Conservation (phyloP, 2,329 filamentous ascomycete species). For the Leptographium flavum region DNA sequence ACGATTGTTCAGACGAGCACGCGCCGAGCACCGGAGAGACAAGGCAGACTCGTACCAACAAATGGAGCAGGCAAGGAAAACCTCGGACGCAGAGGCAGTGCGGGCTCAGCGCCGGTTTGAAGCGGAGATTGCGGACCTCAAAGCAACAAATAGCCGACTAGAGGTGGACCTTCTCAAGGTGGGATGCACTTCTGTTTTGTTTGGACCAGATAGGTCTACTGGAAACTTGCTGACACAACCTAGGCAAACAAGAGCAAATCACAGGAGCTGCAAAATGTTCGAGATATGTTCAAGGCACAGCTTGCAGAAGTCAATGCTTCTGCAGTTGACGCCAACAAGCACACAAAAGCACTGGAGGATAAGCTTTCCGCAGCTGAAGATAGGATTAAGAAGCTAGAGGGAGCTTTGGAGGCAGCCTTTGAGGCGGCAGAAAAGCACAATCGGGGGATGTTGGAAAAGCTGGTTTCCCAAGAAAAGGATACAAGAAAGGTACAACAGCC, state of each 20-base stretch:
- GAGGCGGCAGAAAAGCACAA: constrained; percentile 13
- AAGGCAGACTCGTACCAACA: constrained; percentile 8
- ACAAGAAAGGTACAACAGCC: constrained; percentile 14
- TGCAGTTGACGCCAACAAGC: constrained; percentile 10
- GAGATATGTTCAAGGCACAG: constrained; percentile 32
- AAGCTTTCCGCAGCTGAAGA: constrained; percentile 14
- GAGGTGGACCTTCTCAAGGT: constrained; percentile 50
- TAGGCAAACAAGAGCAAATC: constrained; percentile 45
- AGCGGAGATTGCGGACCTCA: constrained; percentile 48
- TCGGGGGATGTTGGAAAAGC: constrained; percentile 17
- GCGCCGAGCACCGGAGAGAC: constrained; percentile 14
- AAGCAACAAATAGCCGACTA: constrained; percentile 43
- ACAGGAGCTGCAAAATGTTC: constrained; percentile 43
- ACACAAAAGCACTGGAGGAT: constrained; percentile 16
- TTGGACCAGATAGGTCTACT: background rate
- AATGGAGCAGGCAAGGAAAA: constrained; percentile 29
- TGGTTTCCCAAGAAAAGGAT: constrained; percentile 17
- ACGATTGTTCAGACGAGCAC: constrained; percentile 2
- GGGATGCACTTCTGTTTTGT: constrained; percentile 5
- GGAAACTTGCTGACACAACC: background rate
- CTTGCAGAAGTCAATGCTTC: constrained; percentile 14
- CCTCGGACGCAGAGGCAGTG: constrained; percentile 33
- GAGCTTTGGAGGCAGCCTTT: constrained; percentile 17
- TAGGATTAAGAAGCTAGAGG: constrained; percentile 10
- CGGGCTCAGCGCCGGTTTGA: constrained; percentile 35